Evolutionary conservation across 2,329 filamentous ascomycete genomes (phyloP).

Genomic region (Conoideocrella luteorostrata): DNA sequence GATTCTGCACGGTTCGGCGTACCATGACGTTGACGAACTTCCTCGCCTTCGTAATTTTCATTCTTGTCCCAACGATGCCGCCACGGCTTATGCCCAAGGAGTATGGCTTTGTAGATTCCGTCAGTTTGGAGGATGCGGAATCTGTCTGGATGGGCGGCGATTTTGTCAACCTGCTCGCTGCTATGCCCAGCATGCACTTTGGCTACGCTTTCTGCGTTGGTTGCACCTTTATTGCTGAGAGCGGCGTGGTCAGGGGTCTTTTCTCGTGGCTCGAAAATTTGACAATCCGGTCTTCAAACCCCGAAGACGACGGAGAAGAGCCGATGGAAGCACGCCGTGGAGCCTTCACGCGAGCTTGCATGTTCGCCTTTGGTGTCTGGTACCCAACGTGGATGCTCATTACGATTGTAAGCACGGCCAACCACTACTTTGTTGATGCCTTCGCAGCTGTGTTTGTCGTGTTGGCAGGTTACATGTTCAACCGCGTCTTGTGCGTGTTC

Average conservation of each 20-base stretch:
- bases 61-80: conserved; percentile 51
- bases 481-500: conserved; percentile 49
- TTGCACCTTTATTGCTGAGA: conserved; percentile 44
- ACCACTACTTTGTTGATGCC: conserved; percentile 59
- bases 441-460: conserved; percentile 58
- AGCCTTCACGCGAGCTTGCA: conserved; percentile 11
- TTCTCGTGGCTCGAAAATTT: conserved; percentile 9
- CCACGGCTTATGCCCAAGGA: conserved; percentile 50
- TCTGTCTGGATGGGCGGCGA: conserved; percentile 22
- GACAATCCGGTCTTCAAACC: background rate
- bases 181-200: conserved; percentile 52
- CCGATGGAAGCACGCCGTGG: conserved; percentile 15
- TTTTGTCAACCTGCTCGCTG: conserved; percentile 50
- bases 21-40: conserved; percentile 53
- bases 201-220: conserved; percentile 49
- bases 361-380: conserved; percentile 35
- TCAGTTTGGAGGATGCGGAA: conserved; percentile 34
- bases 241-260: conserved; percentile 37
- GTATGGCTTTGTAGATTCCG: conserved; percentile 50
- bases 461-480: conserved; percentile 47
- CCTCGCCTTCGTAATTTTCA: conserved; percentile 49
- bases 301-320: conserved; percentile 12
- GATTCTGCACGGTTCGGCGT: conserved; percentile 44
- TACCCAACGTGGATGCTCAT: conserved; percentile 48
- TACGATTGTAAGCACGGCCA: conserved; percentile 54